Evolutionary conservation across 768 basidiomycete genomes (phyloP).

Genomic region (Leccinum boreale): DNA sequence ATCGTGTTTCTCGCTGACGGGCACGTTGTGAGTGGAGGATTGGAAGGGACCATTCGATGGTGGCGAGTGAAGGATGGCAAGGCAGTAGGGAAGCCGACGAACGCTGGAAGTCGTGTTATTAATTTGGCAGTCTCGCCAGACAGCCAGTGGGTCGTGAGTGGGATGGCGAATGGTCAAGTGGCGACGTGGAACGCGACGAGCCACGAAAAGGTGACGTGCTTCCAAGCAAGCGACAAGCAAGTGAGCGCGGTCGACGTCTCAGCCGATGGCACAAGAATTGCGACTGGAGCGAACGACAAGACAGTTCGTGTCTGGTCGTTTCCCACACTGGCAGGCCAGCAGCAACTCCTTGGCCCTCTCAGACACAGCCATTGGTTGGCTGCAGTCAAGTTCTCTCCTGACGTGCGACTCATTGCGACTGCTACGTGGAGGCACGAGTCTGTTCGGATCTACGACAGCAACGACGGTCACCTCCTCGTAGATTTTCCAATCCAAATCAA

Average conservation of each 20-base stretch:
- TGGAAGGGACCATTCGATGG: background rate
- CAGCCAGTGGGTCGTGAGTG: background rate
- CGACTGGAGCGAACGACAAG: background rate
- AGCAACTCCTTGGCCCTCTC: background rate
- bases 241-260: background rate
- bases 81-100: background rate
- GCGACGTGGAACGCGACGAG: background rate
- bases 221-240: background rate
- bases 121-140: background rate
- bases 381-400: background rate
- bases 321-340: background rate
- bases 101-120: background rate
- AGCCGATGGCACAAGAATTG: background rate
- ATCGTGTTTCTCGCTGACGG: background rate
- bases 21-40: background rate
- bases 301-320: background rate
- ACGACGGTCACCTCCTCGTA: background rate
- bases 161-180: background rate
- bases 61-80: background rate
- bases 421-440: background rate
- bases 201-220: background rate
- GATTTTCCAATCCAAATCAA: background rate
- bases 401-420: background rate
- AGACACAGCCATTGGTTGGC: background rate
- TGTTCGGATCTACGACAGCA: background rate